phyloP scores from a whole-genome alignment of 306 rosid species.

The Prunus armeniaca region DNA sequence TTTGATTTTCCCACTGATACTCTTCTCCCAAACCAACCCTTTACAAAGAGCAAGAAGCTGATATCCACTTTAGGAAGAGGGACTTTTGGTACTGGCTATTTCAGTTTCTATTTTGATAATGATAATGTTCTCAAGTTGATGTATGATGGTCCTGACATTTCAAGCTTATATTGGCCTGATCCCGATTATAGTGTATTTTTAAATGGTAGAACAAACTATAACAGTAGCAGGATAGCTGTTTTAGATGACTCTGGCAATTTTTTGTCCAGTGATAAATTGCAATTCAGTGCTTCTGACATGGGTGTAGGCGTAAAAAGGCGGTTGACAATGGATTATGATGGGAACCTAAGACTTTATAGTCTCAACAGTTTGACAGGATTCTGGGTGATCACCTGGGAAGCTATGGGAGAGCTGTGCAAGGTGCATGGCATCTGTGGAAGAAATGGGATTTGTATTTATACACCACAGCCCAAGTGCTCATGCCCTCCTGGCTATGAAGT shows the following conservation, averaged over 20 bases:
- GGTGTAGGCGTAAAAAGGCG: constrained; percentile 33
- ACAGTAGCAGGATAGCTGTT: constrained; percentile 20
- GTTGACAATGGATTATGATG: constrained; percentile 36
- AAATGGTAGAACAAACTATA: background rate
- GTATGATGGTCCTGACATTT: constrained; percentile 26
- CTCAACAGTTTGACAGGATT: background rate
- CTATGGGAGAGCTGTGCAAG: constrained; percentile 32
- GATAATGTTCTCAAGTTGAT: constrained; percentile 23
- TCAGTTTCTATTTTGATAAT: constrained; percentile 21
- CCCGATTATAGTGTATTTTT: background rate
- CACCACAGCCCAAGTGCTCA: constrained; percentile 16
- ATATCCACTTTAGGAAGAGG: background rate
- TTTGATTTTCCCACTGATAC: constrained; percentile 28
- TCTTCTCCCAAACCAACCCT: constrained; percentile 20
- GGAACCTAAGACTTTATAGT: constrained; percentile 44
- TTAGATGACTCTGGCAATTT: constrained; percentile 20
- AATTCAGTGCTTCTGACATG: constrained; percentile 13
- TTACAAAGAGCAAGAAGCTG: constrained; percentile 6
- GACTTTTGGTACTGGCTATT: constrained; percentile 18
- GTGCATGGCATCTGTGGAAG: constrained; percentile 43
- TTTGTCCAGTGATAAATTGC: constrained; percentile 16
- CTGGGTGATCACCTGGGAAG: constrained; percentile 57
- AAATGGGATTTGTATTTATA: constrained; percentile 18
- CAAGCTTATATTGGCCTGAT: constrained; percentile 33
- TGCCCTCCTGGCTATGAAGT: constrained; percentile 26